These are phyloP conservation scores for Diplosphaera chodatii DNA, from an alignment of 139 green algal species.

Conservation along the genomic window DNA sequence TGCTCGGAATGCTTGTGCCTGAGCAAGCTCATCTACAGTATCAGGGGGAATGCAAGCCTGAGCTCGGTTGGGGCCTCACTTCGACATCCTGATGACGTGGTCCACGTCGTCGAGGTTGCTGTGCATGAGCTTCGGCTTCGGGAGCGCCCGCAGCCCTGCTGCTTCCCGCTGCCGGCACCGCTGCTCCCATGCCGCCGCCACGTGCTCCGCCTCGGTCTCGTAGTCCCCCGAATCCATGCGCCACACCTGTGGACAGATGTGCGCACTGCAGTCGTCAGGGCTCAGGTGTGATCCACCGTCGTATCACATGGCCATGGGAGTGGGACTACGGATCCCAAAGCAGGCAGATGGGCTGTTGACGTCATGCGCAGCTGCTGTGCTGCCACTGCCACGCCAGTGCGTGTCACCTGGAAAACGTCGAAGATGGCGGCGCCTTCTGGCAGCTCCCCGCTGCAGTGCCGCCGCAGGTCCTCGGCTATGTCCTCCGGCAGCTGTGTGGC, in stretches of 20 bases:
- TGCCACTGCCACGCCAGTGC: too few species aligned
- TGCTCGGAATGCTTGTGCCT: too few species aligned
- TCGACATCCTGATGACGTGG: slow-evolving; percentile 12
- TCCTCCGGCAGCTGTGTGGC: slow-evolving; percentile 26
- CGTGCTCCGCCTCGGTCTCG: slow-evolving; percentile 14
- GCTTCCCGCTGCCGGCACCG: slow-evolving; percentile 18
- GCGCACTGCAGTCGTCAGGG: too few species aligned
- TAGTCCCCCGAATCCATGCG: slow-evolving; percentile 44
- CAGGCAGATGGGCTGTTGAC: too few species aligned
- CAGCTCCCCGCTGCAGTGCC: slow-evolving; percentile 5
- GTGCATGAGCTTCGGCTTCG: slow-evolving; percentile 46
- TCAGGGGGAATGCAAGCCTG: too few species aligned
- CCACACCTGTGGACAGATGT: slow-evolving; percentile 12
- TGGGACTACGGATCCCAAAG: too few species aligned
- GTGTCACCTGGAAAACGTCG: slow-evolving; percentile 52
- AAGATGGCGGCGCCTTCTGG: slow-evolving; percentile 34
- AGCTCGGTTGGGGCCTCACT: slow-evolving; percentile 2
- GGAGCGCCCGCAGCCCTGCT: slow-evolving; percentile 3
- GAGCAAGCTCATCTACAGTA: too few species aligned
- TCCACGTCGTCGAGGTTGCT: slow-evolving; percentile 43
- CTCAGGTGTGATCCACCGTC: too few species aligned
- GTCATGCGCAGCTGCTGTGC: too few species aligned
- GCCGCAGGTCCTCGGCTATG: slow-evolving; percentile 38
- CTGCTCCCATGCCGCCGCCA: slow-evolving; percentile 40
- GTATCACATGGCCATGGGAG: too few species aligned